Percentiles rank a stretch among this genome's conserved stretches.
phyloP scores from a whole-genome alignment of 176 grass and related monocot genomes.

The Carex cristatella region DNA sequence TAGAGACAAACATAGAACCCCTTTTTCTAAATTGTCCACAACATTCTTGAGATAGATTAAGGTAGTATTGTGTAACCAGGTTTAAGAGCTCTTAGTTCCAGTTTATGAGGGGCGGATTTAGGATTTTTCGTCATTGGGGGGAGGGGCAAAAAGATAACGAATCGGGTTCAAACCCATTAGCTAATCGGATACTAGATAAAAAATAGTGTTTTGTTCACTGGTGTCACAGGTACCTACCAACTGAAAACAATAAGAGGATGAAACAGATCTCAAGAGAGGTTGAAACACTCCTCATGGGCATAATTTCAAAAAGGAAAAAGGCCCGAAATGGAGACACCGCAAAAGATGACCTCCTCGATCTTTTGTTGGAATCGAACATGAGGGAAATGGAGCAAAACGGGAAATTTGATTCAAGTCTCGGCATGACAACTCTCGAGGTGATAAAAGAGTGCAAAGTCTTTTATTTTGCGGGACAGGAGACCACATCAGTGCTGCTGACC shows the following conservation, averaged over 20 bases:
- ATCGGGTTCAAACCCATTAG: too few species aligned
- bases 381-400: constrained; percentile 5
- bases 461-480: constrained; percentile 78
- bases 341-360: constrained; percentile 29
- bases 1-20: too few species aligned
- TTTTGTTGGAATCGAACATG: constrained; percentile 33
- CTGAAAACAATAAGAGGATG: constrained; percentile 19
- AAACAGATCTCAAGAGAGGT: constrained; percentile 18
- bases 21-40: too few species aligned
- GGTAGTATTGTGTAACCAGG: too few species aligned
- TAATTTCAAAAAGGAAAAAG: constrained; percentile 31
- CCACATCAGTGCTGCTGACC: constrained; percentile 60
- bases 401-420: constrained; percentile 18
- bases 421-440: constrained; percentile 55
- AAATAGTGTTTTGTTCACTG: too few species aligned
- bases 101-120: too few species aligned
- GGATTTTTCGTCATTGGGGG: too few species aligned
- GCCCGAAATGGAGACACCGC: not conserved
- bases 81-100: too few species aligned
- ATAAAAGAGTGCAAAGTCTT: constrained; percentile 87
- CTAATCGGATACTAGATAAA: too few species aligned
- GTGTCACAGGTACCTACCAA: constrained; percentile 27
- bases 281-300: constrained; percentile 19
- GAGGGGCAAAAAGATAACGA: too few species aligned
- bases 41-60: too few species aligned